These are phyloP conservation scores for Porcisia hertigi DNA, from an alignment of 208 protist species.

Conservation along the genomic window DNA sequence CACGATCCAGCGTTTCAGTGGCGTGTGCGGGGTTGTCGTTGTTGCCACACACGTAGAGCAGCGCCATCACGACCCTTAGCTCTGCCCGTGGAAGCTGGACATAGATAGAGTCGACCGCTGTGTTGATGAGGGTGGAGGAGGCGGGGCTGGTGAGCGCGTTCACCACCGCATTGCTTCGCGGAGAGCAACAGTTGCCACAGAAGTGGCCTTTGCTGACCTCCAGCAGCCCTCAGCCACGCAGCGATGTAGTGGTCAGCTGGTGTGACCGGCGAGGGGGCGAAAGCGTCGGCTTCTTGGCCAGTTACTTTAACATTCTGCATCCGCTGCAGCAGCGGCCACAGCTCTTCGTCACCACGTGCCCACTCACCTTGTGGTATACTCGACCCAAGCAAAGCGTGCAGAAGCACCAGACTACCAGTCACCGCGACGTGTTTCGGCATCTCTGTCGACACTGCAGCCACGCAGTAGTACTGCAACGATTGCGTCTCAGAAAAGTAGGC, in stretches of 20 bases:
- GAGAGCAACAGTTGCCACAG: constrained; percentile 25
- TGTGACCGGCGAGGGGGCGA: neutral
- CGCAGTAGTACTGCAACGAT: constrained; percentile 26
- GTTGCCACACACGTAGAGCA: constrained; percentile 34
- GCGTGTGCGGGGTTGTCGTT: constrained; percentile 19
- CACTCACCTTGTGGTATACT: constrained; percentile 5
- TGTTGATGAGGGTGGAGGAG: constrained; percentile 7
- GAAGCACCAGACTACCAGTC: constrained; percentile 25
- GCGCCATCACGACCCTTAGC: constrained; percentile 4
- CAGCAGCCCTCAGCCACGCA: constrained; percentile 17
- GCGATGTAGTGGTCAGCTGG: neutral
- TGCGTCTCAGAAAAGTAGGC: constrained; percentile 22
- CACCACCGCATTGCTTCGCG: constrained; percentile 11
- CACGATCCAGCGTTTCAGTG: constrained; percentile 19
- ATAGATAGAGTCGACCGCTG: neutral
- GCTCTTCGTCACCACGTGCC: constrained; percentile 19
- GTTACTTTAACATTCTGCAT: neutral
- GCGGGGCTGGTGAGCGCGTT: constrained; percentile 20
- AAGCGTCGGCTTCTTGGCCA: neutral
- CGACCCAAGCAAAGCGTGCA: constrained; percentile 30
- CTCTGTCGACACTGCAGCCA: neutral
- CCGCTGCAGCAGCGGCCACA: constrained; percentile 19
- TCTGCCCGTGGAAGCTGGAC: neutral
- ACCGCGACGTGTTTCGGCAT: constrained; percentile 8
- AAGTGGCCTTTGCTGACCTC: constrained; percentile 16